Evolutionary conservation across 1,139 yeast species (phyloP), one percentile per base, ranked within the genome.

Genomic region (Suhomyces ambrosiae): DNA sequence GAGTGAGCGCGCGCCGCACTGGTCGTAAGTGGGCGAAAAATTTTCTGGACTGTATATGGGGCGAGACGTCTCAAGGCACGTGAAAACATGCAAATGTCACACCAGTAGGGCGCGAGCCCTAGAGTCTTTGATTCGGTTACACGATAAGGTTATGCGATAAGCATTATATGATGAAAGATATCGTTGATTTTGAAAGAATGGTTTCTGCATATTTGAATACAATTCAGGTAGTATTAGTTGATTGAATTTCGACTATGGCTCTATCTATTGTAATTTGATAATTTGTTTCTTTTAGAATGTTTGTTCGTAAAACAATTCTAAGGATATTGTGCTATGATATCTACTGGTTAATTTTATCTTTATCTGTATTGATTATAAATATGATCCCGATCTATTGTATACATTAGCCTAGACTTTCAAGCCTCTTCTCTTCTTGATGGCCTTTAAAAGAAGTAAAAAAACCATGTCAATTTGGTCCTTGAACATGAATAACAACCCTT

Each of bases 401-500:
- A 34, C 22, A 27, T 8, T 15, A 15, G 27, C 15, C 28, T 22
- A 33, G 22, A 27, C 17, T 30, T 27, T 32, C 27, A 39, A 30
- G 5, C 26, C 32, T n/a, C 34, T 30, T 27, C 30, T 39, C 32
- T 21, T 27, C 31, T 39, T 39, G 30, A 39, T 23, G 7, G 23
- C 17, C 37, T 56, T 53, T 51, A 75, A 61, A 47, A 75, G 58
- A 27, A 57, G 48, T 39, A 74, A 54, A 42, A 75, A 73, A 12
- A 71, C 47, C 41, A 74, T 43, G 58, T 79, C 75, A 38, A 79
- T 60, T 56, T 80, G 89, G 51, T 86, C 95, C 61, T 82, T 85
- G 61, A 83, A 84, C 83, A 85, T 85, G 54, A 88, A 85, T 52
- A 88, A 70, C 45, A 87, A 70, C 0, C 96, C 96, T 61, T 87